These are phyloP conservation scores for Calendula officinalis DNA, from an alignment of 129 eudicot species.

Conservation along the genomic window DNA sequence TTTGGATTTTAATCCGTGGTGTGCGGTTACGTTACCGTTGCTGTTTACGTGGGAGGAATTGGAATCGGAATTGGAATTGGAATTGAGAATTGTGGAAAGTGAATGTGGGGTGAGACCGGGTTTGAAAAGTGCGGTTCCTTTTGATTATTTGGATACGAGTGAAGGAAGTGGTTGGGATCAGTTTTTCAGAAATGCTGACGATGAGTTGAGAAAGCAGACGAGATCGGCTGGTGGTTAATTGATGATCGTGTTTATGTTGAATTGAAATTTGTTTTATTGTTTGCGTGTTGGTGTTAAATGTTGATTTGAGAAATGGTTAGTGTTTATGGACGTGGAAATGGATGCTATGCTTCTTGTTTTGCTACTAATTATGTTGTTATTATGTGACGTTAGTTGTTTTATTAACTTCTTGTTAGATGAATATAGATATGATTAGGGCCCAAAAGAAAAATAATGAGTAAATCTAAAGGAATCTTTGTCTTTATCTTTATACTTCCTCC, in stretches of 20 bases:
- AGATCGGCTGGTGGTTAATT: constrained; percentile 51
- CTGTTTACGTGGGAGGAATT: constrained; percentile 79
- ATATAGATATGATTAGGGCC: no score
- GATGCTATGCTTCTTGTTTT: neutral
- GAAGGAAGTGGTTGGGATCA: constrained; percentile 99
- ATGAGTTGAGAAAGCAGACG: constrained; percentile 54
- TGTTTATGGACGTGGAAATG: neutral
- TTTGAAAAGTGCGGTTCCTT: constrained; percentile 94
- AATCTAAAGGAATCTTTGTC: no score
- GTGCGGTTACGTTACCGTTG: constrained; percentile 65
- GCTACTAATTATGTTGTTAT: neutral
- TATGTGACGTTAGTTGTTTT: no score
- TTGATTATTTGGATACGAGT: constrained; percentile 87
- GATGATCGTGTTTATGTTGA: neutral
- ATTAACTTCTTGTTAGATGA: no score
- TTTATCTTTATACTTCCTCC: no score
- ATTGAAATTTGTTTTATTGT: neutral
- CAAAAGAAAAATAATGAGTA: no score
- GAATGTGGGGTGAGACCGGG: constrained; percentile 82
- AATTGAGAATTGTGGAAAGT: constrained; percentile 70
- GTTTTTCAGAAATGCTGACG: constrained; percentile 72
- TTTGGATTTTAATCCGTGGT: constrained; percentile 89
- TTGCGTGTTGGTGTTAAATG: neutral
- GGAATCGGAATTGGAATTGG: constrained; percentile 35
- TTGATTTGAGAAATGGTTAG: neutral